Evolutionary conservation across 176 grass and related monocot species (phyloP).

Genomic region (Paspalum vaginatum): DNA sequence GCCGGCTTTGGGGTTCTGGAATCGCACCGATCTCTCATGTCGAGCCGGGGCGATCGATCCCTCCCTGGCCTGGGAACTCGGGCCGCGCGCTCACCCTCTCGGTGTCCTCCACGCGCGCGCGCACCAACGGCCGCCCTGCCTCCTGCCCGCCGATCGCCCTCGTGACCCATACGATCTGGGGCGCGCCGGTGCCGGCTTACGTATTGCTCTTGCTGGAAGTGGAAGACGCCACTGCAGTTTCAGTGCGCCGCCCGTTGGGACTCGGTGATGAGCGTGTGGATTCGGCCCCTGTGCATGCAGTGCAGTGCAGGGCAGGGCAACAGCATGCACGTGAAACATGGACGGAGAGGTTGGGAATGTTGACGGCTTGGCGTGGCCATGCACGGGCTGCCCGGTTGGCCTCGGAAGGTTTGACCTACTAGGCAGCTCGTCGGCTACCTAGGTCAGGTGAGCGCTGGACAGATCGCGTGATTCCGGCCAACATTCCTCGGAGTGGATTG

Average conservation of each 20-base stretch:
- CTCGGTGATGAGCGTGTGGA: neutral
- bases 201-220: too few species aligned
- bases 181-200: too few species aligned
- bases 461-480: constrained; percentile 46
- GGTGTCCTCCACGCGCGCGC: neutral
- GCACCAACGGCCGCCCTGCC: neutral
- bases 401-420: constrained; percentile 25
- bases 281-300: too few species aligned
- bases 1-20: neutral
- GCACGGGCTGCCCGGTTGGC: too few species aligned
- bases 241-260: neutral
- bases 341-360: too few species aligned
- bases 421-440: neutral
- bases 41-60: neutral
- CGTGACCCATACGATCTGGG: constrained; percentile 7
- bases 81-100: constrained; percentile 5
- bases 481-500: constrained; percentile 45
- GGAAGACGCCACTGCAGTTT: neutral
- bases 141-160: neutral
- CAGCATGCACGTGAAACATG: too few species aligned
- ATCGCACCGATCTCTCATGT: constrained; percentile 34
- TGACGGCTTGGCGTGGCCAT: too few species aligned
- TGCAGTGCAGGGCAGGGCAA: too few species aligned
- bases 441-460: neutral
- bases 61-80: neutral